Conservation (phyloP, 1,284 basidiomycete species). For the Inonotus obliquus region DNA sequence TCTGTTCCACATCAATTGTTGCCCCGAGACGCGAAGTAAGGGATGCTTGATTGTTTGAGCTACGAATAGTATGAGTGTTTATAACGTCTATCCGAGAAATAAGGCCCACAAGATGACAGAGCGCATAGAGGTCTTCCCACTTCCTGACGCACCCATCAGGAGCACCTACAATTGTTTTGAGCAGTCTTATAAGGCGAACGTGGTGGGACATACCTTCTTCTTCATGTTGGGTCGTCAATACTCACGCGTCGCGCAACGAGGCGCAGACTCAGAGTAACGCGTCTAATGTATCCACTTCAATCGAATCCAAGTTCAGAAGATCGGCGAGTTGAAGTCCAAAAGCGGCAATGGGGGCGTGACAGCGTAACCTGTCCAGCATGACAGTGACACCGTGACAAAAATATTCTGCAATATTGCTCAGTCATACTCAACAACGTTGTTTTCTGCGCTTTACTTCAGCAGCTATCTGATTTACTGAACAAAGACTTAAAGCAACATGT, state of each 20-base stretch:
- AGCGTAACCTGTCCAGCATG: too few species aligned
- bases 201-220: neutral
- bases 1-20: constrained; percentile 97
- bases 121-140: constrained; percentile 94
- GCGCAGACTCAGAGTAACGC: too few species aligned
- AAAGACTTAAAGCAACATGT: constrained; percentile 46
- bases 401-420: too few species aligned
- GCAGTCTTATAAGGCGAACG: neutral
- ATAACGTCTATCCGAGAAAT: neutral
- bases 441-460: too few species aligned
- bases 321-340: neutral
- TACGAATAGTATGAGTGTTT: constrained; percentile 29
- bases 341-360: too few species aligned
- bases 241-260: neutral
- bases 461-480: neutral
- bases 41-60: constrained; percentile 91
- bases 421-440: too few species aligned
- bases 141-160: constrained; percentile 91
- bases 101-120: constrained; percentile 87
- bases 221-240: neutral
- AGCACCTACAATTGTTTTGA: constrained; percentile 58
- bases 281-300: neutral
- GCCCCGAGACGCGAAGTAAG: constrained; percentile 90
- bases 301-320: neutral
- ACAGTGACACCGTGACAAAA: neutral